phyloP scores from a whole-genome alignment of 192 early-diverging fungal genomes.

The Coemansia sp. region DNA sequence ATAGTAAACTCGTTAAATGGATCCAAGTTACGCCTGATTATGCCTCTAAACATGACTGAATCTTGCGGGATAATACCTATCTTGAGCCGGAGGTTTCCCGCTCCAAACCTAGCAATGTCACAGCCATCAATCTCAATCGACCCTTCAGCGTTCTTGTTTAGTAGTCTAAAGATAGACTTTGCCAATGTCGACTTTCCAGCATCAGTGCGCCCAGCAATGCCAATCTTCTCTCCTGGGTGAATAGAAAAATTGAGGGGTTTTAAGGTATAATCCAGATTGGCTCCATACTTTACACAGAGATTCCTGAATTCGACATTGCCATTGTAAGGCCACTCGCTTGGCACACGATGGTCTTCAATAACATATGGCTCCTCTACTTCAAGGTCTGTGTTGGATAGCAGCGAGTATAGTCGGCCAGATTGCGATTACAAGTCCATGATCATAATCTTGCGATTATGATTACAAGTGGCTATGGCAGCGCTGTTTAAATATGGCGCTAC shows the following conservation, averaged over 20 bases:
- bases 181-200: constrained; percentile 67
- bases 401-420: too few relatives aligned
- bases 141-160: constrained; percentile 54
- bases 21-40: constrained; percentile 65
- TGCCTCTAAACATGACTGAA: constrained; percentile 60
- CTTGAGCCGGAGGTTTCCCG: constrained; percentile 37
- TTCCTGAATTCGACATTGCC: constrained; percentile 61
- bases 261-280: constrained; percentile 52
- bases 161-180: constrained; percentile 63
- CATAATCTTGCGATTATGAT: too few relatives aligned
- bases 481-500: too few relatives aligned
- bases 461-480: too few relatives aligned
- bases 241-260: constrained; percentile 59
- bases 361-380: constrained; percentile 39
- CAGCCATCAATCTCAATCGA: constrained; percentile 68
- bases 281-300: constrained; percentile 61
- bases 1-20: constrained; percentile 54
- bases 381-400: too few relatives aligned
- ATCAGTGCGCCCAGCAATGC: constrained; percentile 74
- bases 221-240: constrained; percentile 60
- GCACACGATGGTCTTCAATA: constrained; percentile 24
- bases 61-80: constrained; percentile 69
- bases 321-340: constrained; percentile 58
- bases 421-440: too few relatives aligned
- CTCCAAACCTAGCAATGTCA: constrained; percentile 62